These are phyloP conservation scores for Nitzschia putrida DNA, from an alignment of 108 stramenopile genomes.

Conservation along the genomic window DNA sequence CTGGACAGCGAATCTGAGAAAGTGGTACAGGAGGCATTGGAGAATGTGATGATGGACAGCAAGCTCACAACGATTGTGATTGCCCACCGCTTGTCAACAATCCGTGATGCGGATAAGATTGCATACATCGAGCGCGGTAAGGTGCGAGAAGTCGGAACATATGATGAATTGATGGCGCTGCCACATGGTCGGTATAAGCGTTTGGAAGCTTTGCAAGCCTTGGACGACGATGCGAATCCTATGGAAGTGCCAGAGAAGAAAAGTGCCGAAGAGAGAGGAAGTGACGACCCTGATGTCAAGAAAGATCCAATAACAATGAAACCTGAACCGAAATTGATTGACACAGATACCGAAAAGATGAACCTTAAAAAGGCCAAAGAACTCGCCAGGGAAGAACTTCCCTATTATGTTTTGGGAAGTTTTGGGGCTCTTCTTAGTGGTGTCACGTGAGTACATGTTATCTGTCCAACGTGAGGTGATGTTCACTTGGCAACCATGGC, in stretches of 20 bases:
- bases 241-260: conserved; percentile 18
- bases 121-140: conserved; percentile 70
- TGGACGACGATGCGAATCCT: conserved; percentile 28
- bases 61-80: conserved; percentile 59
- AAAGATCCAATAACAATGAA: background rate
- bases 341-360: conserved; percentile 6
- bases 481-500: background rate
- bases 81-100: conserved; percentile 79
- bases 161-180: conserved; percentile 69
- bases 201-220: conserved; percentile 45
- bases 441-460: conserved; percentile 13
- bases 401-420: conserved; percentile 33
- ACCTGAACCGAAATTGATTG: conserved; percentile 1
- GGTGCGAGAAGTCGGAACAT: conserved; percentile 71
- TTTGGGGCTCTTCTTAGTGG: conserved; percentile 55
- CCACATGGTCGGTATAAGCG: conserved; percentile 47
- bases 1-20: conserved; percentile 79
- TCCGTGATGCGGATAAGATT: conserved; percentile 81
- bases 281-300: background rate
- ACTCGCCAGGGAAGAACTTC: conserved; percentile 38
- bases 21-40: conserved; percentile 79
- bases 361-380: conserved; percentile 11
- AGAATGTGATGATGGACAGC: conserved; percentile 52
- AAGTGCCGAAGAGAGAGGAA: background rate
- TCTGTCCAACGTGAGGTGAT: background rate